Base-by-base conservation (phyloP, 768 basidiomycete species). In the Glaciozyma antarctica region DNA sequence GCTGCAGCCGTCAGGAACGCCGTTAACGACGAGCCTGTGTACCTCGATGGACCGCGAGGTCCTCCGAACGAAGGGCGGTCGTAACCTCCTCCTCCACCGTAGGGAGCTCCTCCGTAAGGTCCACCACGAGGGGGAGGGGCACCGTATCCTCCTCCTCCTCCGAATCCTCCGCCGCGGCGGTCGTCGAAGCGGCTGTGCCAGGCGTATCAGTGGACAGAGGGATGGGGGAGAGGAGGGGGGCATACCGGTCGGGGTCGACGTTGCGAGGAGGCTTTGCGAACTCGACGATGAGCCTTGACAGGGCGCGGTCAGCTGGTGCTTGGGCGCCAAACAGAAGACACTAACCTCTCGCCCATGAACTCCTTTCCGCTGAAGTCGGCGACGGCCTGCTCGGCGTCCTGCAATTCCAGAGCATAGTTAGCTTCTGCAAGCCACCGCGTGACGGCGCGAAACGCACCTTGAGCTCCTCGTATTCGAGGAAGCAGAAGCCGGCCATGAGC, bases 371-470 rank as follows among this genome's bases (percentile, higher is more conserved):
- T 88, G 49, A 62, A 87, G 63, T 88, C 83, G 59, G 84, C 80
- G 24, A 94, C 83, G 47, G 90, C 93, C 75, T 97, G 91, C 75
- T 98, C 93, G 10, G 94, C 94, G 71, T 99, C 95, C 88, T 93
- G 68, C 30, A 10, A 32, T 32, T 48, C 21, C 21, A n/a, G 7
- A n/a, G 47, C 21, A 48, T 5, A n/a, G 47, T 19, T 22, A 19
- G 47, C 19, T 19, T 32, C 32, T 17, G 45, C 22, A 16, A 45
- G 13, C 45, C 3, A 45, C 22, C 17, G 13, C 17, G 45, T 4
- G 32, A 32, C 9, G 32, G n/a, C n/a, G n/a, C n/a, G n/a, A n/a
- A 32, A 32, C 59, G 45, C 28, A 84, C 91, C 79, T 87, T 85
- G 24, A 86, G 77, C 73, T 81, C 88, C 76, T 94, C 94, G 74